These are phyloP conservation scores for Microbotryum violaceum DNA, from an alignment of 1,284 basidiomycete species.

Conservation along the genomic window DNA sequence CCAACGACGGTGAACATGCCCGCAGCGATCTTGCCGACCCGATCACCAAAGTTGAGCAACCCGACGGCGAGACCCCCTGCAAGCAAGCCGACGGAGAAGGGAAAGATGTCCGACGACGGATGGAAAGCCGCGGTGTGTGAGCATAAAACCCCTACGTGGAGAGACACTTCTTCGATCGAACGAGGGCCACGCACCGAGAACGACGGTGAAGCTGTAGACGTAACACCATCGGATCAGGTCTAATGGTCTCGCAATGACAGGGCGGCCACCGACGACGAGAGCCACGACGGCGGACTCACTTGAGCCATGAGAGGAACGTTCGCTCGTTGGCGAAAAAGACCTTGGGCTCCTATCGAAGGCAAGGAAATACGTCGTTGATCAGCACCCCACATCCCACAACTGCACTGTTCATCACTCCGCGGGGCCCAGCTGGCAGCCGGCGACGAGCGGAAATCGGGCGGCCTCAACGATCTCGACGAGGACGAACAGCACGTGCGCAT, in stretches of 20 bases:
- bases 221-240: no score
- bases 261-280: no score
- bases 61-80: conserved; percentile 81
- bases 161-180: neutral
- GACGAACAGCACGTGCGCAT: neutral
- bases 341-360: conserved; percentile 26
- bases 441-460: neutral
- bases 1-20: conserved; percentile 87
- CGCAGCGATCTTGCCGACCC: conserved; percentile 80
- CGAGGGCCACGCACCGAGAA: neutral
- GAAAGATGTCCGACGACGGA: no score
- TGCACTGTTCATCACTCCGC: neutral
- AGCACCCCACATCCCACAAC: conserved; percentile 7
- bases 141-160: no score
- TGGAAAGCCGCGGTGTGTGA: no score
- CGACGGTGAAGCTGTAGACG: neutral
- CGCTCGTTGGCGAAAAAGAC: conserved; percentile 77
- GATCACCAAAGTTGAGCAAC: conserved; percentile 92
- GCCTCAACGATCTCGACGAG: neutral
- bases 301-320: conserved; percentile 83
- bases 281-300: conserved; percentile 11
- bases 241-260: no score
- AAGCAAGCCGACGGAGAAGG: conserved; percentile 41
- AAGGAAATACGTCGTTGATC: neutral
- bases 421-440: neutral